These are phyloP conservation scores for Leishmania arabica DNA, from an alignment of 208 protist genomes.

Conservation along the genomic window DNA sequence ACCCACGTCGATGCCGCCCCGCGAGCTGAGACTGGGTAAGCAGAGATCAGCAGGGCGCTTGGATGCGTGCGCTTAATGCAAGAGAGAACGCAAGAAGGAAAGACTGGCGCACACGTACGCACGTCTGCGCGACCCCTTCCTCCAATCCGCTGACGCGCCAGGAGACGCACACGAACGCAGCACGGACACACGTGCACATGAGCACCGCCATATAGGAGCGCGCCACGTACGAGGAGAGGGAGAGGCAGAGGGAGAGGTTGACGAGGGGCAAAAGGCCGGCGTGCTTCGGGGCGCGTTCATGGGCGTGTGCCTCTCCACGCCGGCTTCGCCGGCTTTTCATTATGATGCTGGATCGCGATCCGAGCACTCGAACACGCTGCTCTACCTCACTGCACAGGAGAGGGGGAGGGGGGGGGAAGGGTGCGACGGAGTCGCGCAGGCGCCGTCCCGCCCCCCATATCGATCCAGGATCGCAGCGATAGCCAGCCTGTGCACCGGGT, in stretches of 20 bases:
- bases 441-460: not conserved
- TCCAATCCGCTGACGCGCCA: not conserved
- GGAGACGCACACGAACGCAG: not conserved
- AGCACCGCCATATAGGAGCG: not conserved
- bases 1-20: not conserved
- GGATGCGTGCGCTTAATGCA: not conserved
- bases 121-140: not conserved
- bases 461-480: not conserved
- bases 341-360: not conserved
- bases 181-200: not conserved
- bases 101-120: not conserved
- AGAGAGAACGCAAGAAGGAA: not conserved
- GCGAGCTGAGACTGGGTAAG: not conserved
- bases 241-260: not conserved
- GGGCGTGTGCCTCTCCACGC: not conserved
- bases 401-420: not conserved
- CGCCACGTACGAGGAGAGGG: no score
- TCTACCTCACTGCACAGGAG: not conserved
- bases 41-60: not conserved
- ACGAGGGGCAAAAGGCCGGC: not conserved
- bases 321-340: not conserved
- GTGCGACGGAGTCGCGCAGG: not conserved
- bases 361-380: not conserved
- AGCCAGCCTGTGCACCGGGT: not conserved
- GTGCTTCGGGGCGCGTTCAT: not conserved